Base-by-base conservation (phyloP, 73 alveolate species). In the Paramecium caudatum region DNA sequence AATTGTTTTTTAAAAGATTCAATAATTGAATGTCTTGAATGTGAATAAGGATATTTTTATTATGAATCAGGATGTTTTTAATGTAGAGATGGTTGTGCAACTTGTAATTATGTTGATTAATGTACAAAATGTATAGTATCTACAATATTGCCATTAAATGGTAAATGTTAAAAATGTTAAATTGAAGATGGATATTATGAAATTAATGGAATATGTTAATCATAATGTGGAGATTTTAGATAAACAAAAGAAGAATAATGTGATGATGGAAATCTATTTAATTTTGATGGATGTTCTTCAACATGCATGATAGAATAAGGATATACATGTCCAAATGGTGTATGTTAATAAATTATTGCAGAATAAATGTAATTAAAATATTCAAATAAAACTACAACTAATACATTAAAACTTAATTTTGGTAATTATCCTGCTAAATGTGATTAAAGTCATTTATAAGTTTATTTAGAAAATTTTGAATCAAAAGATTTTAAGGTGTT, bases 141-240 rank as follows among this genome's bases (percentile, higher is more conserved):
- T 19, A 21, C 62, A 3, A 74, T 41, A 4, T 8, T 4, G 16
- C 88, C 88, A 27, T 41, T 45, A 19, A 39, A 74, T 23, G 88
- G 88, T 3, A 74, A 41, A 41, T 74, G 88, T 43, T 37, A 6
- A 3, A 9, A 0, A 16, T 74, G 88, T 39, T 37, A 36, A 43
- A 19, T 2, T 41, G 46, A 32, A 33, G 9, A 0, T 3, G 84
- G 88, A 16, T 41, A 19, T 6, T 74, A 74, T 21, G 47, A 19
- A 41, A 41, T 74, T 1, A 41, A 74, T 74, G 88, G 65, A 39
- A 2, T 12, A 10, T 74, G 88, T 43, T 5, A 17, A 37, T 8
- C 94, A 10, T 90, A 62, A 34, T 92, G 96, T 86, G 96, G 96
- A 1, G 97, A 94, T 90, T 95, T 94, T 34, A 33, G 33, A 19